Base-by-base conservation (phyloP, 805 yeast genomes). In the Candida ortonii region DNA sequence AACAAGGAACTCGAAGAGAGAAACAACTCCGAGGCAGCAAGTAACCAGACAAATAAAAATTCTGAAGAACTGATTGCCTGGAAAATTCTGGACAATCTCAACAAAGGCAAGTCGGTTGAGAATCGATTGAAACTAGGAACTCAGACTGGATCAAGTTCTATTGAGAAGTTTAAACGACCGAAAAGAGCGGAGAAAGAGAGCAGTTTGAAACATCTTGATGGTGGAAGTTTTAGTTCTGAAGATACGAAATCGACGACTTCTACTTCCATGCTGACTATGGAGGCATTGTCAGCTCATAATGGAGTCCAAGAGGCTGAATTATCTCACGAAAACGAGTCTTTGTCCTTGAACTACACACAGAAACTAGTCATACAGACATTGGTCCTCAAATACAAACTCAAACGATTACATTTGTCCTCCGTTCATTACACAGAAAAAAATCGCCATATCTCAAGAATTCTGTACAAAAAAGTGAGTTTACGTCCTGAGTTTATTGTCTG, bases 361-460 rank as follows among this genome's bases (percentile, higher is more conserved):
- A 84, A 84, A 48, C 51, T 61, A 13, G 57, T 62, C 21, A 70
- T 84, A 11, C 93, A 84, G 51, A 64, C 61, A 14, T 52, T 71
- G 30, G 58, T 76, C 20, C 78, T 84, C 8, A 60, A 86, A 25
- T 62, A 68, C 13, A 65, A 62, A 13, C 51, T 84, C 30, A 62
- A 76, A 30, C 73, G 75, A 2, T 54, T 55, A 46, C 19, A 61
- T 32, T 39, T 52, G 7, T 35, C 50, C 7, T 38, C 52, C 8
- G 34, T 38, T 1, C 26, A 43, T 16, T 85, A 79, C 52, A 80
- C 86, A 3, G 55, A 54, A 11, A 67, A 84, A 35, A 84, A 84
- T 57, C 75, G 73, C 59, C 60, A 59, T 3, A 78, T 83, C 5
- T 80, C 89, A 10, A 65, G 85, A 33, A 61, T 62, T 26, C 54